Conservation (phyloP, 257 asterid species). For the Solanum lignicaule region DNA sequence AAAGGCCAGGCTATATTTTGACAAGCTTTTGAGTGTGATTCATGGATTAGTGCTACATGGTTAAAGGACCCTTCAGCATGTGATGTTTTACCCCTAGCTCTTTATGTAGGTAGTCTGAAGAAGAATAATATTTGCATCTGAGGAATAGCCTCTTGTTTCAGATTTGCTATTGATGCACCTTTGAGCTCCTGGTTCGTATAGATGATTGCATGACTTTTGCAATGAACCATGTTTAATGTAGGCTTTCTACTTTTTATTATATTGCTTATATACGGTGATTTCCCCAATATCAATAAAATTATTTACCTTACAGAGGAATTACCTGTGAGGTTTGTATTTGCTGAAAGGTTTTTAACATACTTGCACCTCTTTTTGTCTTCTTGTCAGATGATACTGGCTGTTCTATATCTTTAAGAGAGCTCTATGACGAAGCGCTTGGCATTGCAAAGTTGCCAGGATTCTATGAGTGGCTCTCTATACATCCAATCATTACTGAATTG, state of each 20-base stretch:
- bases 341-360: not conserved
- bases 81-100: not conserved
- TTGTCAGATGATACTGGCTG: slow-evolving; percentile 43
- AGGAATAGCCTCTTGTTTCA: not conserved
- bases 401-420: slow-evolving; percentile 36
- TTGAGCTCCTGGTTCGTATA: not conserved
- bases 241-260: not conserved
- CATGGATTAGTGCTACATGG: not conserved
- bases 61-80: not conserved
- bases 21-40: not conserved
- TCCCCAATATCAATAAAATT: not conserved
- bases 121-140: not conserved
- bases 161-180: not conserved
- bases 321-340: not conserved
- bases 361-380: slow-evolving; percentile 4
- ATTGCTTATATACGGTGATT: not conserved
- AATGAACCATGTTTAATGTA: not conserved
- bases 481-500: slow-evolving; percentile 64
- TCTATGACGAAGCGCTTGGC: slow-evolving; percentile 64
- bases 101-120: not conserved
- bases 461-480: slow-evolving; percentile 88
- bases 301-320: not conserved
- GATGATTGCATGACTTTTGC: not conserved
- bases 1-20: not conserved
- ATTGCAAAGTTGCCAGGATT: slow-evolving; percentile 84